Evolutionary conservation across 1,284 basidiomycete genomes (phyloP).

Genomic region (Violaceomyces palustris): DNA sequence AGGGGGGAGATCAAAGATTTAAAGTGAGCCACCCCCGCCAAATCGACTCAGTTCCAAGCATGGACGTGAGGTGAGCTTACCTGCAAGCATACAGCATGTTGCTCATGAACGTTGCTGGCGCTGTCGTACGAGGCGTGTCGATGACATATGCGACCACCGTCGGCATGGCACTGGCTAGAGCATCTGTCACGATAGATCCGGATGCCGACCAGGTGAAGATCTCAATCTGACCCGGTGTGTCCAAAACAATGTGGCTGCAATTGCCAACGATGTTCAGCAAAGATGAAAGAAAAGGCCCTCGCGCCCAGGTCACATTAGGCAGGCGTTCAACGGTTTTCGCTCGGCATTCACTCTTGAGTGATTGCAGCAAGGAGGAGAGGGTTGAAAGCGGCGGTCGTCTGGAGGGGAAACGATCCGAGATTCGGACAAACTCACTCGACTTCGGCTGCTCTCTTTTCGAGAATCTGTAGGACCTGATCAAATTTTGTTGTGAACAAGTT

Average conservation of each 20-base stretch:
- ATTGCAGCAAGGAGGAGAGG: neutral
- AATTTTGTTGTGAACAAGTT: slow-evolving; percentile 99
- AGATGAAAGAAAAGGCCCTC: too few relatives aligned
- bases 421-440: slow-evolving; percentile 65
- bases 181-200: slow-evolving; percentile 95
- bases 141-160: slow-evolving; percentile 95
- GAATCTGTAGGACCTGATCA: slow-evolving; percentile 86
- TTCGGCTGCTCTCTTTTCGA: slow-evolving; percentile 81
- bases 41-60: neutral
- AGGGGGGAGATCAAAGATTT: neutral
- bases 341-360: too few relatives aligned
- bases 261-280: too few relatives aligned
- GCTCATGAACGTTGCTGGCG: slow-evolving; percentile 98
- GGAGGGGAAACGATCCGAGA: neutral
- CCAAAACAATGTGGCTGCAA: slow-evolving; percentile 82
- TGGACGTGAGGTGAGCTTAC: slow-evolving; percentile 55
- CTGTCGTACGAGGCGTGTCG: slow-evolving; percentile 89
- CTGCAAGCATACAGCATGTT: slow-evolving; percentile 99
- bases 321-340: too few relatives aligned
- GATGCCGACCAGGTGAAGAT: slow-evolving; percentile 99
- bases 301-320: too few relatives aligned
- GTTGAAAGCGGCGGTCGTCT: neutral
- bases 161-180: slow-evolving; percentile 86
- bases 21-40: slow-evolving; percentile 2
- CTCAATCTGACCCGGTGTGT: slow-evolving; percentile 98